Percentiles rank a stretch among this genome's conserved stretches.
phyloP scores from a whole-genome alignment of 2,329 filamentous ascomycete species.

The Penicillium aurantiogriseum region DNA sequence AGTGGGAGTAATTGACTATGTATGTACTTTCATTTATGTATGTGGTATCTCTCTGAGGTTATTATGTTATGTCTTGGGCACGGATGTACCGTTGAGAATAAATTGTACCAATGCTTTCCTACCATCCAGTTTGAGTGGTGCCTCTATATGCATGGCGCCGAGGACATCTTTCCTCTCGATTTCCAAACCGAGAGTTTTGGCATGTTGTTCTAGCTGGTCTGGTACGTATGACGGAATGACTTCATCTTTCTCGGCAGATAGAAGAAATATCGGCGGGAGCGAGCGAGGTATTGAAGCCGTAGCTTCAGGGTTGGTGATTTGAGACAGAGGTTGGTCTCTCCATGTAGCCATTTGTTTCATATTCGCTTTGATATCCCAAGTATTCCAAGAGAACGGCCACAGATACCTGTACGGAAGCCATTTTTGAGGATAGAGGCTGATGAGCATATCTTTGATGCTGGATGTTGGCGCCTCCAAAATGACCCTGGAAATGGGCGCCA shows the following conservation, averaged over 20 bases:
- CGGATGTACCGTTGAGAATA: conserved; percentile 6
- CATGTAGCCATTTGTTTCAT: conserved; percentile 39
- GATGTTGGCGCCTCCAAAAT: conserved; percentile 76
- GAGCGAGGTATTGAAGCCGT: not conserved
- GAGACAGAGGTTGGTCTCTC: conserved; percentile 7
- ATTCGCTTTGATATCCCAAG: conserved; percentile 50
- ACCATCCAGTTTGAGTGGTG: conserved; percentile 45
- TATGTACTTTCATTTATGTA: not conserved
- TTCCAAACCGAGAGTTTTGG: conserved; percentile 34
- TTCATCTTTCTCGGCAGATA: conserved; percentile 46
- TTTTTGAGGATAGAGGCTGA: conserved; percentile 71
- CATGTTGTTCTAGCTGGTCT: conserved; percentile 35
- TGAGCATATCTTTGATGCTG: conserved; percentile 68
- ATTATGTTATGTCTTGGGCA: not conserved
- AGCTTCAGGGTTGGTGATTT: not conserved
- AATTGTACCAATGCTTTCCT: conserved; percentile 39
- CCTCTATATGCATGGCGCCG: conserved; percentile 53
- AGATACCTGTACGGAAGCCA: conserved; percentile 78
- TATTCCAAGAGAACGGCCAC: conserved; percentile 68
- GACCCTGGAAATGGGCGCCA: conserved; percentile 46
- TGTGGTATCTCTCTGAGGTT: not conserved
- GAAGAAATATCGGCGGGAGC: conserved; percentile 37
- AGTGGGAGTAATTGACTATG: conserved; percentile 11
- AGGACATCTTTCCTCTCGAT: conserved; percentile 41
- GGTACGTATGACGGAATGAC: conserved; percentile 43